Evolutionary conservation across 1,284 basidiomycete species (phyloP).

Genomic region (Afroboletus lepidellus): DNA sequence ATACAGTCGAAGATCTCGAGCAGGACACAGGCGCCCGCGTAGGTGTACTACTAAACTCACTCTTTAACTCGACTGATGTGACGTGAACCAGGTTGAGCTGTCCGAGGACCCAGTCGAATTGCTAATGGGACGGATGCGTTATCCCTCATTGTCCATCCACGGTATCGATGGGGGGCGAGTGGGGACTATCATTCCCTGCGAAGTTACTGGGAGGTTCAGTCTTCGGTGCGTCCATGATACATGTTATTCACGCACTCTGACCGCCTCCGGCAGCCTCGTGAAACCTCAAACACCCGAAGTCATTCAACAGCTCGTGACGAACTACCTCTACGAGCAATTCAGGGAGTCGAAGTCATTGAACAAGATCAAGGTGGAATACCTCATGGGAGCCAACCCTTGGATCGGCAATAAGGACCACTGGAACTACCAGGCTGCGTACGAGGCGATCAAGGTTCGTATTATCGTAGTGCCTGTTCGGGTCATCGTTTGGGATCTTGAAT

Average conservation of each 20-base stretch:
- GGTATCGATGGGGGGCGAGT: neutral
- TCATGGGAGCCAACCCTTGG: neutral
- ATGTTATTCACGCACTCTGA: neutral
- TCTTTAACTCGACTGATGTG: neutral
- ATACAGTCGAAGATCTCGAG: neutral
- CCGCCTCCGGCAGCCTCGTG: neutral
- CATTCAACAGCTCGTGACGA: neutral
- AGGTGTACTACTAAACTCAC: neutral
- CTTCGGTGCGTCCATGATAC: neutral
- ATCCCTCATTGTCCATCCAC: slow-evolving; percentile 4
- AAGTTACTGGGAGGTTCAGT: slow-evolving; percentile 1
- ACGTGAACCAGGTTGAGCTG: neutral
- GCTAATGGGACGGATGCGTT: slow-evolving; percentile 3
- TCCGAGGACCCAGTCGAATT: neutral
- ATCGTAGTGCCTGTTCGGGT: neutral
- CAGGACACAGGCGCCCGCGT: neutral
- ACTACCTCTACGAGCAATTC: slow-evolving; percentile 1
- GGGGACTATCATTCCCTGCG: slow-evolving; percentile 3
- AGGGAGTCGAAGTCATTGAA: neutral
- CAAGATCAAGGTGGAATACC: neutral
- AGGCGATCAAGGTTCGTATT: neutral
- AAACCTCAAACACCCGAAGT: neutral
- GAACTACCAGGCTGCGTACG: slow-evolving; percentile 1
- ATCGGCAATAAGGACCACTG: neutral
- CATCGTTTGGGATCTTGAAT: neutral